These are phyloP conservation scores for Fraxinus excelsior DNA, from an alignment of 257 asterid genomes.

Conservation along the genomic window DNA sequence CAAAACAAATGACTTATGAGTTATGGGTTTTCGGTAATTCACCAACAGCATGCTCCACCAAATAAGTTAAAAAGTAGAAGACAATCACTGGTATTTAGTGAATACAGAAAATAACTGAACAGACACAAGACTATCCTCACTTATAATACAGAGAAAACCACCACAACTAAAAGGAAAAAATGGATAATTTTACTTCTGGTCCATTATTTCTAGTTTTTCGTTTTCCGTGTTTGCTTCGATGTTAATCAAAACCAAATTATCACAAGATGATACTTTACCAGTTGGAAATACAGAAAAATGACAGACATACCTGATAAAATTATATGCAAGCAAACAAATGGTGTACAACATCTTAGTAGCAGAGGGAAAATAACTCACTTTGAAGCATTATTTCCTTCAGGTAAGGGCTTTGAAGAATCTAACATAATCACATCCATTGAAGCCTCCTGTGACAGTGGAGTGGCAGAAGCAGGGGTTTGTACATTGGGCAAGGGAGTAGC, in stretches of 20 bases:
- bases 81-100: background rate
- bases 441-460: slow-evolving; percentile 49
- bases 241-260: too few relatives aligned
- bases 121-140: background rate
- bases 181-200: background rate
- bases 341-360: background rate
- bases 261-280: background rate
- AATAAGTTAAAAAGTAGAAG: background rate
- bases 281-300: background rate
- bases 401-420: slow-evolving; percentile 52
- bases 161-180: background rate
- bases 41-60: too few relatives aligned
- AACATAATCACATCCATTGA: slow-evolving; percentile 37
- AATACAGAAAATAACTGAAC: background rate
- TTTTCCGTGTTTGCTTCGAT: background rate
- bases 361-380: slow-evolving; percentile 47
- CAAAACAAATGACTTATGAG: too few relatives aligned
- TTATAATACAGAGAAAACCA: background rate
- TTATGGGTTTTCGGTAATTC: too few relatives aligned
- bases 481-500: slow-evolving; percentile 47
- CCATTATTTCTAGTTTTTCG: background rate
- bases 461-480: slow-evolving; percentile 40
- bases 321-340: background rate
- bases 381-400: slow-evolving; percentile 66
- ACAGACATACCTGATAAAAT: background rate